A percentile compares a stretch with the other conserved stretches of the same genome.
These are phyloP conservation scores for Colletotrichum phormii DNA, from an alignment of 2,329 filamentous ascomycete genomes.

Conservation along the genomic window DNA sequence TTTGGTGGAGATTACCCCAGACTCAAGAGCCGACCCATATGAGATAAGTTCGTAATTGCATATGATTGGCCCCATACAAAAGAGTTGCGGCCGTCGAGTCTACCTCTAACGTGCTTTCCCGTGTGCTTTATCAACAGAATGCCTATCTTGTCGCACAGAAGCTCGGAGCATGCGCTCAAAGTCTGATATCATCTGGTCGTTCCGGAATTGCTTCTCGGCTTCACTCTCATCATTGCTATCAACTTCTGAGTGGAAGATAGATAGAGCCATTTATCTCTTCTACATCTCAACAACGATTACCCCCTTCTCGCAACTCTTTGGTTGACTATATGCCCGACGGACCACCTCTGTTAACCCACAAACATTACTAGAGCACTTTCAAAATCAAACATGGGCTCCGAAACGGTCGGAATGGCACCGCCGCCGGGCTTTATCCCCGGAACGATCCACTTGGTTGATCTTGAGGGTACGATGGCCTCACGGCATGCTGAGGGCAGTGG, in stretches of 20 bases:
- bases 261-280: background rate
- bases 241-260: background rate
- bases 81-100: background rate
- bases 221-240: background rate
- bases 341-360: background rate
- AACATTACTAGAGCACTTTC: background rate
- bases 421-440: background rate
- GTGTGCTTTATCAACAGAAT: background rate
- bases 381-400: background rate
- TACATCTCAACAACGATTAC: background rate
- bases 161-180: background rate
- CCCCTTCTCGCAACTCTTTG: background rate
- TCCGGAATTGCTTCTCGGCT: background rate
- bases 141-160: background rate
- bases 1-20: background rate
- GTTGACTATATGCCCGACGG: background rate
- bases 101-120: background rate
- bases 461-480: background rate
- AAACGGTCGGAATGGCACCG: background rate
- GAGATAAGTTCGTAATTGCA: background rate
- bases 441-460: background rate
- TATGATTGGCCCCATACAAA: background rate
- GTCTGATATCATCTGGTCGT: background rate
- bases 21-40: background rate
- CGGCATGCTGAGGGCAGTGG: background rate